These are phyloP conservation scores for Cyberlindnera saturnus DNA, from an alignment of 805 yeast species.

Conservation along the genomic window DNA sequence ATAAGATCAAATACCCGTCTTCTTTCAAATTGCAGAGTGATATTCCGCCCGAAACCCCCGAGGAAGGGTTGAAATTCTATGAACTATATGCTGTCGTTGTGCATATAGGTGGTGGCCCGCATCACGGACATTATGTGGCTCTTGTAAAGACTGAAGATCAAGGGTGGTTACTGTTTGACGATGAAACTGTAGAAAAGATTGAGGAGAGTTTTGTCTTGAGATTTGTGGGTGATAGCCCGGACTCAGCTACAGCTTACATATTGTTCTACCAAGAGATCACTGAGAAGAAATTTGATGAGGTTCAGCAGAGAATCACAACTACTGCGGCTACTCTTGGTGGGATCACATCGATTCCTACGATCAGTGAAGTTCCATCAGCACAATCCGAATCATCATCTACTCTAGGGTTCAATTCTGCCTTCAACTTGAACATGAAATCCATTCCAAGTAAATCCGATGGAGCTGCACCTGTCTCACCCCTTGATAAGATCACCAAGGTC, in stretches of 20 bases:
- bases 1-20: constrained; percentile 76
- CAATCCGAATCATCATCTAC: not conserved
- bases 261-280: constrained; percentile 68
- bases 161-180: constrained; percentile 93
- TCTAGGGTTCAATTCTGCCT: constrained; percentile 8
- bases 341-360: not conserved
- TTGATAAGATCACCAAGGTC: constrained; percentile 12
- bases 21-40: constrained; percentile 45
- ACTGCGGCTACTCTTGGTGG: not conserved
- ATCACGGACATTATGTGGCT: constrained; percentile 94
- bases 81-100: constrained; percentile 84
- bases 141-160: constrained; percentile 69
- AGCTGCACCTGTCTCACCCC: constrained; percentile 13
- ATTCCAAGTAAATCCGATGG: constrained; percentile 4
- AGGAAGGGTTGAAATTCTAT: constrained; percentile 49
- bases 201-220: constrained; percentile 76
- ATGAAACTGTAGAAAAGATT: constrained; percentile 87
- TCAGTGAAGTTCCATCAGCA: not conserved
- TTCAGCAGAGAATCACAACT: not conserved
- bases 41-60: constrained; percentile 50
- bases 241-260: constrained; percentile 88
- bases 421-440: constrained; percentile 10
- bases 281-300: constrained; percentile 28
- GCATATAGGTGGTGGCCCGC: constrained; percentile 96
- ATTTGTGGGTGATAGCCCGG: constrained; percentile 84